A percentile compares a stretch with the other conserved stretches of the same genome.
These are phyloP conservation scores for Lachnellula willkommii DNA, from an alignment of 2,329 filamentous ascomycete genomes.

Conservation along the genomic window DNA sequence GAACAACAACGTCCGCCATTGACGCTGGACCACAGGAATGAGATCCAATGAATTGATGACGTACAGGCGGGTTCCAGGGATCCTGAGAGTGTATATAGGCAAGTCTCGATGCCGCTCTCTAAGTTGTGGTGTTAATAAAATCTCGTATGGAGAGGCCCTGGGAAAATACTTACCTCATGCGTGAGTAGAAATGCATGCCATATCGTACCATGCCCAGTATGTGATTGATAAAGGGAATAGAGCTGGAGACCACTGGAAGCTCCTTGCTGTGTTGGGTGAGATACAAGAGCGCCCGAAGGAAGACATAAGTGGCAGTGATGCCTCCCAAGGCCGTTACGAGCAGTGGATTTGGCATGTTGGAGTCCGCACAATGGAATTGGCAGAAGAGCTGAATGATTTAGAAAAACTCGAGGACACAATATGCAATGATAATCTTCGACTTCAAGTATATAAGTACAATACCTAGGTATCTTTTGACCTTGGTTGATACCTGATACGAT, in stretches of 20 bases:
- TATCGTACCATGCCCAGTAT: background rate
- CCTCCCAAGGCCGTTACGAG: background rate
- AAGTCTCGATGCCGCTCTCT: background rate
- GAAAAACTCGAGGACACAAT: too few species aligned
- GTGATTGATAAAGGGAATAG: conserved; percentile 5
- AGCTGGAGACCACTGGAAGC: background rate
- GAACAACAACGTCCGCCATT: background rate
- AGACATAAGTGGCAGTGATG: conserved; percentile 1
- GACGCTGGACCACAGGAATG: conserved; percentile 1
- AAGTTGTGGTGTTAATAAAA: background rate
- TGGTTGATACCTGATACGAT: too few species aligned
- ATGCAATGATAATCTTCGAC: too few species aligned
- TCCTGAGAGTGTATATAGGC: conserved; percentile 2
- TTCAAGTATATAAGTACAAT: too few species aligned
- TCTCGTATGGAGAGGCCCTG: background rate
- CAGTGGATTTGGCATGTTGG: background rate
- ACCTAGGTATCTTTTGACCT: too few species aligned
- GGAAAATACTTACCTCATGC: background rate
- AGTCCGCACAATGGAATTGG: background rate
- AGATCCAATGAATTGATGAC: conserved; percentile 1
- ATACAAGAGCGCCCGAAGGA: background rate
- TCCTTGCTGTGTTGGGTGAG: conserved; percentile 4
- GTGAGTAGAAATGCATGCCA: background rate
- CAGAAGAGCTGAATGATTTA: too few species aligned
- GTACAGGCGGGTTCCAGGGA: background rate